A percentile compares a stretch with the other conserved stretches of the same genome.
phyloP scores from a whole-genome alignment of 805 yeast genomes.

The Schizosaccharomyces cryophilus region DNA sequence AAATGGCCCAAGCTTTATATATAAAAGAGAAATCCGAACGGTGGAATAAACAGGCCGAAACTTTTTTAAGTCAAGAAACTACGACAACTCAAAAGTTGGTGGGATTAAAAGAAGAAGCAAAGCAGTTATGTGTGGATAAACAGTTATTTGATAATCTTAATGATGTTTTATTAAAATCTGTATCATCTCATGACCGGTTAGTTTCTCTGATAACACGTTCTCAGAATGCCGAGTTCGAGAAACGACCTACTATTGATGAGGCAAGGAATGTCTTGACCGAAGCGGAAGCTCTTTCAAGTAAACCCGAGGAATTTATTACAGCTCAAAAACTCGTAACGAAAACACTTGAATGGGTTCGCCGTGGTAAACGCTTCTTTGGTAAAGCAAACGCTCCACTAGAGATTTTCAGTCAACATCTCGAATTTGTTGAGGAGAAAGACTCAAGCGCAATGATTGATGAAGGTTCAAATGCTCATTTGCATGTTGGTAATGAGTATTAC shows the following conservation, averaged over 20 bases:
- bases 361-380: slow-evolving; percentile 16
- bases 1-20: background rate
- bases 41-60: slow-evolving; percentile 11
- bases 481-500: slow-evolving; percentile 34
- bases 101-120: background rate
- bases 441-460: slow-evolving; percentile 11
- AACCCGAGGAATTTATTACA: slow-evolving; percentile 6
- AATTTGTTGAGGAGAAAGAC: slow-evolving; percentile 9
- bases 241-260: slow-evolving; percentile 14
- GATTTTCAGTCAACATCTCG: slow-evolving; percentile 13
- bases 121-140: background rate
- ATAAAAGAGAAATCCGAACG: background rate
- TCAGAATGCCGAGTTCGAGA: slow-evolving; percentile 14
- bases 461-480: slow-evolving; percentile 20
- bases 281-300: slow-evolving; percentile 7
- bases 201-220: slow-evolving; percentile 8
- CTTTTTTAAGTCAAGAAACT: slow-evolving; percentile 5
- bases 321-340: slow-evolving; percentile 11
- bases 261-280: slow-evolving; percentile 12
- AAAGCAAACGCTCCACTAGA: slow-evolving; percentile 16
- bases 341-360: slow-evolving; percentile 19
- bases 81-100: background rate
- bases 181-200: slow-evolving; percentile 5
- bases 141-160: slow-evolving; percentile 7
- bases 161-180: slow-evolving; percentile 6